These are phyloP conservation scores for Aspergillus affinis DNA, from an alignment of 495 filamentous ascomycete genomes.

Conservation along the genomic window DNA sequence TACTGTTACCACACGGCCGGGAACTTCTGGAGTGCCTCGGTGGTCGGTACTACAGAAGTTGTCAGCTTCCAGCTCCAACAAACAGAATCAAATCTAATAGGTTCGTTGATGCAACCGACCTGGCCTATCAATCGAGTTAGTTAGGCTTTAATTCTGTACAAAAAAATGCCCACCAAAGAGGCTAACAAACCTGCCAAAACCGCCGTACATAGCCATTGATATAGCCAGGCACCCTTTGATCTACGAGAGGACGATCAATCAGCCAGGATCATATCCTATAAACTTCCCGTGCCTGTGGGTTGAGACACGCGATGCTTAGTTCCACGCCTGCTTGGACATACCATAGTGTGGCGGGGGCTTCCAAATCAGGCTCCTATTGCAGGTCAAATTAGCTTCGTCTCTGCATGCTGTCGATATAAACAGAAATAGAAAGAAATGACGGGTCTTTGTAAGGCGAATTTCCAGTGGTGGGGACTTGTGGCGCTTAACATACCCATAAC, in stretches of 20 bases:
- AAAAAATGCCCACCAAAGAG: too few relatives aligned
- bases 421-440: background rate
- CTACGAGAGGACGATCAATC: slow-evolving; percentile 39
- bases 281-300: background rate
- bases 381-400: slow-evolving; percentile 8
- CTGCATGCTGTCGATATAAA: background rate
- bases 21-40: slow-evolving; percentile 81
- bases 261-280: background rate
- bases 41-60: slow-evolving; percentile 70
- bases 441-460: too few relatives aligned
- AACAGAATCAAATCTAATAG: background rate
- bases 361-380: slow-evolving; percentile 86
- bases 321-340: slow-evolving; percentile 41
- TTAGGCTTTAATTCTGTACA: too few relatives aligned
- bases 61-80: background rate
- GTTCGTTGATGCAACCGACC: slow-evolving; percentile 20
- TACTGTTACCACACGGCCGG: slow-evolving; percentile 90
- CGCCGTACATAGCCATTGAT: slow-evolving; percentile 91
- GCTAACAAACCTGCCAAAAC: slow-evolving; percentile 98
- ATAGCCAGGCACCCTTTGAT: slow-evolving; percentile 83
- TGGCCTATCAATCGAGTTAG: slow-evolving; percentile 29
- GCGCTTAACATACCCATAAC: slow-evolving; percentile 69
- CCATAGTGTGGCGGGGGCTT: slow-evolving; percentile 96
- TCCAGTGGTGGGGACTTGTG: background rate
- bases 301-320: background rate